Percentiles rank a stretch among this genome's conserved stretches.
phyloP scores from a whole-genome alignment of 257 asterid species.

The Solanum lycopersicoides region DNA sequence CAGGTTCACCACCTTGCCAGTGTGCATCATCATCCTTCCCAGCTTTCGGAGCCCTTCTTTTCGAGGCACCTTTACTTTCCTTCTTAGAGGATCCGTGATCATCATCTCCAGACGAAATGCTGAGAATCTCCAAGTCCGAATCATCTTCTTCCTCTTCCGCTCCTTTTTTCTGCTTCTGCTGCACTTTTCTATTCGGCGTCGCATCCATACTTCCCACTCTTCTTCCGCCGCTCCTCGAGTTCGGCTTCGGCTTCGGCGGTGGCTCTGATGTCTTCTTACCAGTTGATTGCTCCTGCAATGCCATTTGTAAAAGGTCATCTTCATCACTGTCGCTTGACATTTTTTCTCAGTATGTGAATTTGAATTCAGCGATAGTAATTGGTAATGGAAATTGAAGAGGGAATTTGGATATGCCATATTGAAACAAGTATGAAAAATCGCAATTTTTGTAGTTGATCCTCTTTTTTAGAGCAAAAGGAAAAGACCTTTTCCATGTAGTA shows the following conservation, averaged over 20 bases:
- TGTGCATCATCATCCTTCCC: constrained; percentile 55
- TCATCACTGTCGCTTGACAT: constrained; percentile 91
- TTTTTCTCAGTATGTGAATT: background rate
- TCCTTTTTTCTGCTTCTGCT: constrained; percentile 28
- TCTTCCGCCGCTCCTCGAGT: background rate
- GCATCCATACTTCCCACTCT: background rate
- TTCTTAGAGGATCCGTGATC: constrained; percentile 27
- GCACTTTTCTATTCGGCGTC: constrained; percentile 13
- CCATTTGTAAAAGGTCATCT: constrained; percentile 94
- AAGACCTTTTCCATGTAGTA: background rate
- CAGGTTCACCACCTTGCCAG: constrained; percentile 92
- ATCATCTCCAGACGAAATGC: constrained; percentile 97
- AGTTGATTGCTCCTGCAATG: constrained; percentile 73
- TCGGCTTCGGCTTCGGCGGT: constrained; percentile 49
- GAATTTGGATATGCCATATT: background rate
- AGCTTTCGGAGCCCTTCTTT: constrained; percentile 26
- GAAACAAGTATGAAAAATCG: background rate
- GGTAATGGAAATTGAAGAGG: background rate
- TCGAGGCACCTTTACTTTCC: constrained; percentile 22
- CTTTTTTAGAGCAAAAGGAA: background rate
- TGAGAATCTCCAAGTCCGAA: constrained; percentile 93
- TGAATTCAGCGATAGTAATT: background rate
- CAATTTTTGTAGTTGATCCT: background rate
- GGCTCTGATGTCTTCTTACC: constrained; percentile 58
- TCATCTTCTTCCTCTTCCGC: constrained; percentile 71